Base-by-base conservation (phyloP, 2,329 filamentous ascomycete genomes). In the Orbilia brochopaga region DNA sequence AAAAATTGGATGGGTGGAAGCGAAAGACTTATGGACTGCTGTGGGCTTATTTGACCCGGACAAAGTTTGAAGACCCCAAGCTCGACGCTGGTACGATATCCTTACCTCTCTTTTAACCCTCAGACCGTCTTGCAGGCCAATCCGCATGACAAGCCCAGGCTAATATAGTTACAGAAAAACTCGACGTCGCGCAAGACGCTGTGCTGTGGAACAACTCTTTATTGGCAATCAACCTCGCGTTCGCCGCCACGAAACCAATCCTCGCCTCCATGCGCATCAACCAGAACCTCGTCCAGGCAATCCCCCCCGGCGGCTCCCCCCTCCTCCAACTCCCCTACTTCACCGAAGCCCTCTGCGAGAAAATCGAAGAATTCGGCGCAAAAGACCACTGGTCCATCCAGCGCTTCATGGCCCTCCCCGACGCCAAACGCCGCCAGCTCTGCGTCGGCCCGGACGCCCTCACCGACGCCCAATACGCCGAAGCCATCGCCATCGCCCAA, bases 1-100 rank as follows among this genome's bases (percentile, higher is more conserved):
- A 91, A 78, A 87, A 92, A 75, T 81, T 96, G 69, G 94, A 97
- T 11, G 75, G 75, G 6, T 76, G 75, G 75, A 88, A 90, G 75
- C 86, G 94, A 77, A 97, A 97, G 83, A 88, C 91, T 6, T 83
- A 97, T 50, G 91, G 89, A 56, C 84, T 99, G 64, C 83, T 99
- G 15, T 99, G 95, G 94, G 92, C 94, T 46, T 97, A 99, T 79
- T 85, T 97, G 53, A 91, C 90, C 72, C 90, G 94, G 52, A 83
- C 96, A 62, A 91, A 96, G 77, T 85, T 99, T 23, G 88, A 90
- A 48, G 92, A 96, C 77, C 80, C 85, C 2, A 76, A 74, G 23
- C 74, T 77, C 42, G 76, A 76, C 64, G 75, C 73, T 24, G 69
- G 75, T 76, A 76, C 50, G 69, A 32, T 42, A 17, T 30, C 30